A percentile compares a stretch with the other conserved stretches of the same genome.
Conservation (phyloP, 1,139 yeast genomes). For the Yamadazyma buinensis region DNA sequence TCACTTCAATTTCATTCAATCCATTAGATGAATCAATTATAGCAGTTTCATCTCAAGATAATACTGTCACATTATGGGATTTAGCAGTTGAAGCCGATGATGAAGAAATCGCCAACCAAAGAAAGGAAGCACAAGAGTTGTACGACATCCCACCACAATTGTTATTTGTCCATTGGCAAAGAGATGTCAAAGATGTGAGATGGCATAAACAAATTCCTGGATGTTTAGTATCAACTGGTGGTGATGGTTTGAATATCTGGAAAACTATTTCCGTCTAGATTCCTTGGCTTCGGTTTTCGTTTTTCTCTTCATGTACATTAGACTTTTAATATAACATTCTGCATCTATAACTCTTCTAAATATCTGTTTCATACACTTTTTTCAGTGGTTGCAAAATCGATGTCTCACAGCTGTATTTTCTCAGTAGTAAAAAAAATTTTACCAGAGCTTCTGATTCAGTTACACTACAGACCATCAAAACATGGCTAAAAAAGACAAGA, state of each 20-base stretch:
- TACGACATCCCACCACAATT: conserved; percentile 94
- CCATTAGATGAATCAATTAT: conserved; percentile 94
- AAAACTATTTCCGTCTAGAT: conserved; percentile 86
- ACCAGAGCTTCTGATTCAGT: too few relatives aligned
- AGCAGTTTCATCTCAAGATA: conserved; percentile 95
- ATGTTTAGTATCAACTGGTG: conserved; percentile 88
- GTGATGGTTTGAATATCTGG: conserved; percentile 94
- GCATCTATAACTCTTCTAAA: not conserved
- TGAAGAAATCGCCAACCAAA: conserved; percentile 83
- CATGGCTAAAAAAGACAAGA: conserved; percentile 87
- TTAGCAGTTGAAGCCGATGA: conserved; percentile 96
- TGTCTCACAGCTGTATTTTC: not conserved
- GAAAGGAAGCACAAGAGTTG: conserved; percentile 68
- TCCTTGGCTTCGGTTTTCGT: not conserved
- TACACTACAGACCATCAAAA: too few relatives aligned
- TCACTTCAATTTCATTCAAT: conserved; percentile 90
- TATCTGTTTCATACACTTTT: too few relatives aligned
- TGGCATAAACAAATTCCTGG: conserved; percentile 99
- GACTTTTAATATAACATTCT: conserved; percentile 11
- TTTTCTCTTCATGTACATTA: not conserved
- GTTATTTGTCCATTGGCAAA: conserved; percentile 97
- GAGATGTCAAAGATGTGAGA: conserved; percentile 93
- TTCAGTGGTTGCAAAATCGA: not conserved
- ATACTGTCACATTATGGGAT: conserved; percentile 97
- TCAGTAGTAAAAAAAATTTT: too few relatives aligned